Base-by-base conservation (phyloP, 805 yeast genomes). In the Limtongia smithiae region DNA sequence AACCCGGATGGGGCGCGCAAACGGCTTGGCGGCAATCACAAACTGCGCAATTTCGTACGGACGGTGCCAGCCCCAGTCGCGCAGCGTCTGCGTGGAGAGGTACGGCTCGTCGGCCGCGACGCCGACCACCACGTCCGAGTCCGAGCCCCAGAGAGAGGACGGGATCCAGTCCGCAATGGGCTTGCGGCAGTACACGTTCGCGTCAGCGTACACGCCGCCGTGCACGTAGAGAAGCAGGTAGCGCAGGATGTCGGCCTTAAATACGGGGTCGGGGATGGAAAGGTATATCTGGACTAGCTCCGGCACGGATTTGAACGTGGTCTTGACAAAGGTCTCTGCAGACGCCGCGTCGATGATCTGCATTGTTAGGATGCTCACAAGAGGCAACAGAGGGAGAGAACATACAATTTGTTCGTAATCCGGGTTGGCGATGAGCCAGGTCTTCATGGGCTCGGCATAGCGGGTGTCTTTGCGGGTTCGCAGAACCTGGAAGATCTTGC, bases 201-300 rank as follows among this genome's bases (percentile, higher is more conserved):
- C 32, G 18, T 55, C 59, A 27, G 59, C 53, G 34, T 55, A 55
- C 12, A 55, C 57, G 27, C 59, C 59, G 28, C 59, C 59, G 28
- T 48, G 41, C 25, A 55, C 20, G 34, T 55, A 55, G 27, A 55
- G 40, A 14, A 55, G n/a, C 15, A 55, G 48, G 44, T 55, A 55
- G 15, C 59, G 38, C 33, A 55, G 31, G 12, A 55, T 46, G 15
- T 55, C 59, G 21, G 57, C 53, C 34, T 41, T 51, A n/a, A 54
- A 31, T n/a, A 35, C 57, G 9, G 50, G 43, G 11, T 37, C 31
- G 14, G 59, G 47, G 15, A 51, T 37, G 3, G 57, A 30, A 21
- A 28, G 18, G 44, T 55, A 55, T 4, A 48, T 3, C 2, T 38
- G 44, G 8, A 54, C 48, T 20, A 55, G 34, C 24, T 55, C 59